Evolutionary conservation across 768 basidiomycete genomes (phyloP).

Genomic region (Porphyrellus cyaneotinctus): DNA sequence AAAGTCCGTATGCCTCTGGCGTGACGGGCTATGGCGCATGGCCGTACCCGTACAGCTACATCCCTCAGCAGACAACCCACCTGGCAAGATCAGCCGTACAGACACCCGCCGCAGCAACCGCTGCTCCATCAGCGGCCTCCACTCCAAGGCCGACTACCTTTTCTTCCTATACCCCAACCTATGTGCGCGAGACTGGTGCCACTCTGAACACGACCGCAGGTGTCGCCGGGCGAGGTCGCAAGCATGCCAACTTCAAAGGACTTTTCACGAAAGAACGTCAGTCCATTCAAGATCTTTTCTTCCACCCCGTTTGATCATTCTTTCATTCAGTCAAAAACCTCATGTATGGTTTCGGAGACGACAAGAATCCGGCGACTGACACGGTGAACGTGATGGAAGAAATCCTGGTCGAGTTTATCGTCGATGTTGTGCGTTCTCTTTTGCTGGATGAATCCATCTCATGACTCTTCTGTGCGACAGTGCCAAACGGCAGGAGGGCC

Average conservation of each 20-base stretch:
- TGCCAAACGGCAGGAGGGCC: conserved; percentile 71
- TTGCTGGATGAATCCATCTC: background rate
- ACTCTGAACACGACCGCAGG: conserved; percentile 35
- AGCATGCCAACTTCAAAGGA: conserved; percentile 67
- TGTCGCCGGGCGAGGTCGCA: conserved; percentile 48
- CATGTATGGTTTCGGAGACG: conserved; percentile 95
- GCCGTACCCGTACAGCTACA: conserved; percentile 67
- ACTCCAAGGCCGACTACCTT: conserved; percentile 45
- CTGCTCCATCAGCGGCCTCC: conserved; percentile 30
- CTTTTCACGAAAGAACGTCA: conserved; percentile 78
- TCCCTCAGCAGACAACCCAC: conserved; percentile 36
- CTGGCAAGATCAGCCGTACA: conserved; percentile 29
- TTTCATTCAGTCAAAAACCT: conserved; percentile 61
- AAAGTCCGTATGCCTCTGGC: conserved; percentile 52
- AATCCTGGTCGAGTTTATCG: conserved; percentile 85
- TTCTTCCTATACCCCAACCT: conserved; percentile 52
- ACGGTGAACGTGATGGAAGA: conserved; percentile 92
- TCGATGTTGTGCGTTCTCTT: conserved; percentile 68
- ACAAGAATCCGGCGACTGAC: conserved; percentile 81
- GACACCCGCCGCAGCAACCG: conserved; percentile 29
- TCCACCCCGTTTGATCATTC: conserved; percentile 13
- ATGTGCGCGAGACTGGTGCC: conserved; percentile 45
- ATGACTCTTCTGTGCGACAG: conserved; percentile 35
- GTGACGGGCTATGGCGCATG: conserved; percentile 66
- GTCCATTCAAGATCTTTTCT: conserved; percentile 24